A percentile compares a stretch with the other conserved stretches of the same genome.
phyloP scores from a whole-genome alignment of 306 rosid genomes.

The Trichosanthes cucumerina region DNA sequence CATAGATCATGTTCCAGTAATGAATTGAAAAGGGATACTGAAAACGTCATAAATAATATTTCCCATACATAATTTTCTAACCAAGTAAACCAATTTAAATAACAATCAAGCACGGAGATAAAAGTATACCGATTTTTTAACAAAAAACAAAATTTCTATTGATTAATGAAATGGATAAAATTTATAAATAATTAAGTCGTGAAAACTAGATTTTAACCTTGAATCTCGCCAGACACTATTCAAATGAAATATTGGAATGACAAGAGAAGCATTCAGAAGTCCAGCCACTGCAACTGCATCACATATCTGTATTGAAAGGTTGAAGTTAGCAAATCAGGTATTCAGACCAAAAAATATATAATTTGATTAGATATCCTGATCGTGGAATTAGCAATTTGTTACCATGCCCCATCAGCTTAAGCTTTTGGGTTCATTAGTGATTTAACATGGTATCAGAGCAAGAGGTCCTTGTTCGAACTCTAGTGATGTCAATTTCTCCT shows the following conservation, averaged over 20 bases:
- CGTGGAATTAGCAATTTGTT: neutral
- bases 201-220: constrained; percentile 35
- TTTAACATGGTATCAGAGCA: too few species aligned
- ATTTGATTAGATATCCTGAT: neutral
- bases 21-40: neutral
- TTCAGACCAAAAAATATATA: neutral
- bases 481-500: too few species aligned
- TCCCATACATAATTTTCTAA: neutral
- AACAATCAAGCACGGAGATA: neutral
- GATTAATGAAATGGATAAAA: neutral
- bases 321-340: constrained; percentile 11
- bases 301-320: constrained; percentile 48
- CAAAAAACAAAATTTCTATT: neutral
- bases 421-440: too few species aligned
- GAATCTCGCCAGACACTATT: constrained; percentile 97
- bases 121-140: neutral
- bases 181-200: neutral
- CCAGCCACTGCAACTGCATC: constrained; percentile 99
- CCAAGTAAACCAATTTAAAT: neutral
- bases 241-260: constrained; percentile 90
- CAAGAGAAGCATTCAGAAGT: constrained; percentile 78
- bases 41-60: neutral
- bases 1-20: neutral
- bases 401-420: too few species aligned
- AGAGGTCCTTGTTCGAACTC: too few species aligned